phyloP scores from a whole-genome alignment of 1,284 basidiomycete genomes.

The Farysia itapuensis region DNA sequence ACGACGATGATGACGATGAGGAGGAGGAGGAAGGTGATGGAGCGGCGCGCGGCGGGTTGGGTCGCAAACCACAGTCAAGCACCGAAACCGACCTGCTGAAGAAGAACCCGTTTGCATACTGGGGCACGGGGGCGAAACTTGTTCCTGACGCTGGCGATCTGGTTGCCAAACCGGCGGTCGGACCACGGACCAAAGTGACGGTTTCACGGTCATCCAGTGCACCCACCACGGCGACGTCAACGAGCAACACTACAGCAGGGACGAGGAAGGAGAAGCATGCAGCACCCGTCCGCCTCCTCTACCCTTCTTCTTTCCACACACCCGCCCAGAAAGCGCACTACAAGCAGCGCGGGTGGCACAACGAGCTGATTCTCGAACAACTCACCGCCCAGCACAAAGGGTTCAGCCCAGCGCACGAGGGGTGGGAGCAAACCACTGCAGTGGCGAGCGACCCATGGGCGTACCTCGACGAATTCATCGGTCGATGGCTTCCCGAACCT shows the following conservation, averaged over 20 bases:
- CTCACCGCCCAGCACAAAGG: slow-evolving; percentile 24
- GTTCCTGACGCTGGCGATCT: slow-evolving; percentile 17
- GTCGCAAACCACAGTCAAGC: slow-evolving; percentile 20
- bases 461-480: slow-evolving; percentile 38
- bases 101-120: slow-evolving; percentile 50
- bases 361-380: slow-evolving; percentile 48
- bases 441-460: slow-evolving; percentile 44
- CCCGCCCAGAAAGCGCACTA: slow-evolving; percentile 14
- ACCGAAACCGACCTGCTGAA: slow-evolving; percentile 47
- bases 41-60: slow-evolving; percentile 3
- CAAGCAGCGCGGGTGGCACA: slow-evolving; percentile 27
- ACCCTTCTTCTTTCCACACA: slow-evolving; percentile 28
- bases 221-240: not conserved
- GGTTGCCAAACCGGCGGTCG: slow-evolving; percentile 2
- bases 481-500: slow-evolving; percentile 44
- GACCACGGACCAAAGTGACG: slow-evolving; percentile 21
- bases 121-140: slow-evolving; percentile 36
- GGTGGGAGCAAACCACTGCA: slow-evolving; percentile 16
- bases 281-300: slow-evolving; percentile 42
- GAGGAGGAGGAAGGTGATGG: slow-evolving; percentile 18
- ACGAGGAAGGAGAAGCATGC: slow-evolving; percentile 45
- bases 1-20: slow-evolving; percentile 61
- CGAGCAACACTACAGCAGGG: not conserved
- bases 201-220: slow-evolving; percentile 11
- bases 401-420: slow-evolving; percentile 12